Percentiles rank a stretch among this genome's conserved stretches.
These are phyloP conservation scores for Fusarium torulosum DNA, from an alignment of 2,329 filamentous ascomycete genomes.

Conservation along the genomic window DNA sequence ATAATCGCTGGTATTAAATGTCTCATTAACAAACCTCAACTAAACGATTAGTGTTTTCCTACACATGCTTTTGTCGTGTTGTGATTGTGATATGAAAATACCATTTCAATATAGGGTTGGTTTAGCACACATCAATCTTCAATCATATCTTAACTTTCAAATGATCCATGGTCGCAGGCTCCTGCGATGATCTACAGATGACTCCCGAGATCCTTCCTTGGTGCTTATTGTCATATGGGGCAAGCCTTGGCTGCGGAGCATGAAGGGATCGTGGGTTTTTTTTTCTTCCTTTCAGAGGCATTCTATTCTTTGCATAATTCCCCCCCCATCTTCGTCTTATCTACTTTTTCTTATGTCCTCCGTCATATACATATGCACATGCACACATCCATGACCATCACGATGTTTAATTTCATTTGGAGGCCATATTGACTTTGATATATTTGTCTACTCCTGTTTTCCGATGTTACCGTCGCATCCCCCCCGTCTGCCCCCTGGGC, in stretches of 20 bases:
- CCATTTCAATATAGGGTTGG: conserved; percentile 7
- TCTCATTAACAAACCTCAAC: conserved; percentile 19
- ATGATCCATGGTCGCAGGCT: conserved; percentile 19
- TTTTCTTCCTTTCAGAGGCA: not conserved
- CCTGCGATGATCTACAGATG: conserved; percentile 35
- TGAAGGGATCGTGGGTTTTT: not conserved
- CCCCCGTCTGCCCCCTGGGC: conserved; percentile 14
- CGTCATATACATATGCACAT: not conserved
- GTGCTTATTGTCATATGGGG: conserved; percentile 7
- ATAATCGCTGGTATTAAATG: conserved; percentile 24
- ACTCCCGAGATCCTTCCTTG: conserved; percentile 30
- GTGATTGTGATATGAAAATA: conserved; percentile 8
- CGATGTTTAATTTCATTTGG: conserved; percentile 17
- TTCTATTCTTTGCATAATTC: not conserved
- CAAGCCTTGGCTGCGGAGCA: not conserved
- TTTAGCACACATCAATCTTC: not conserved
- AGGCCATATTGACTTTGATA: conserved; percentile 20
- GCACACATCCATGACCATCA: not conserved
- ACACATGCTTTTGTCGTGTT: conserved; percentile 35
- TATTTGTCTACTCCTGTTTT: conserved; percentile 19
- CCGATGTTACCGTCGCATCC: conserved; percentile 36
- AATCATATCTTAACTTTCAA: conserved; percentile 16
- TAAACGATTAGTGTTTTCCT: conserved; percentile 10
- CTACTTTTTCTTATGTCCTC: not conserved
- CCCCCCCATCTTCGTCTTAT: not conserved